Conservation (phyloP, 371 early-diverging fungal species). For the Dichotomocladium elegans region DNA sequence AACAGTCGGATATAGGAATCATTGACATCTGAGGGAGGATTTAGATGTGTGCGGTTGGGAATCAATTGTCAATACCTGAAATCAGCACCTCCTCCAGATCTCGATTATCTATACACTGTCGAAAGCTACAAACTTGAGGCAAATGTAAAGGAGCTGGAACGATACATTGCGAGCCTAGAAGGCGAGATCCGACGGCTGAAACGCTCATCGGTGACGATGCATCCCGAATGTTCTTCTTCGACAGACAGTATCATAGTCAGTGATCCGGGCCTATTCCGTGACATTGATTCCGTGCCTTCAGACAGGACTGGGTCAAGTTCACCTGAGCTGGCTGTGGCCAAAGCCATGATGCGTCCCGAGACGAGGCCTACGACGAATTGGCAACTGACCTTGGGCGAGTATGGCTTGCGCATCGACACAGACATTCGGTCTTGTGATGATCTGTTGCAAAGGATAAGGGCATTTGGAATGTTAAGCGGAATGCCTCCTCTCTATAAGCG, state of each 20-base stretch:
- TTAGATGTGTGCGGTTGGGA: slow-evolving; percentile 10
- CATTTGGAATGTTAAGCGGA: neutral
- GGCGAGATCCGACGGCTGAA: too few relatives aligned
- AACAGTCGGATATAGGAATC: too few relatives aligned
- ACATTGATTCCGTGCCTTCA: too few relatives aligned
- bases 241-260: too few relatives aligned
- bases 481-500: neutral
- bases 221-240: too few relatives aligned
- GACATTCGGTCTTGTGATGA: slow-evolving; percentile 16
- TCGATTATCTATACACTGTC: slow-evolving; percentile 6
- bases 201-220: too few relatives aligned
- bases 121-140: slow-evolving; percentile 5
- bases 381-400: slow-evolving; percentile 7
- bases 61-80: slow-evolving; percentile 13
- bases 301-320: too few relatives aligned
- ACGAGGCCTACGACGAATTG: slow-evolving; percentile 1
- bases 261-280: too few relatives aligned
- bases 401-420: slow-evolving; percentile 19
- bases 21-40: neutral
- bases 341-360: too few relatives aligned
- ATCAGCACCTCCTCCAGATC: slow-evolving; percentile 5
- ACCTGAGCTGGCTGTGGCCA: neutral
- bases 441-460: slow-evolving; percentile 6
- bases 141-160: slow-evolving; percentile 7
- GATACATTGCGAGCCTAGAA: slow-evolving; percentile 5